Conservation (phyloP, 176 grass and related monocot species). For the Guadua angustifolia region DNA sequence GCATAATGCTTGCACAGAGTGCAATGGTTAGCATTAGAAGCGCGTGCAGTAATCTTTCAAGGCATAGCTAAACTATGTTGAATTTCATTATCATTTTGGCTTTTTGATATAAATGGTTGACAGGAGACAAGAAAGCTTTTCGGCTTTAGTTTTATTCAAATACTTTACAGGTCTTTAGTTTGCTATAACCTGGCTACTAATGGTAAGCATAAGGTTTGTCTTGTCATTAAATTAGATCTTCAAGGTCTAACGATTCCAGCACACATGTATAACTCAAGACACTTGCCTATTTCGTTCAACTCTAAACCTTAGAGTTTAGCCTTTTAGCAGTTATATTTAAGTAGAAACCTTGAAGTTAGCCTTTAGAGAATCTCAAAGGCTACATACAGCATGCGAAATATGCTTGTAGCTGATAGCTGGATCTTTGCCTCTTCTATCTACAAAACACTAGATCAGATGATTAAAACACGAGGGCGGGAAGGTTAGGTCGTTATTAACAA, state of each 20-base stretch:
- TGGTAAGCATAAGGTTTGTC: slow-evolving; percentile 8
- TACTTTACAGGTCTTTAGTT: background rate
- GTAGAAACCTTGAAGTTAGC: slow-evolving; percentile 43
- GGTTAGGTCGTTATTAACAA: slow-evolving; percentile 33
- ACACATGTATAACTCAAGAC: slow-evolving; percentile 35
- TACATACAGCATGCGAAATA: slow-evolving; percentile 40
- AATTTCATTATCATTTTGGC: background rate
- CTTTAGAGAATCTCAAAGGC: slow-evolving; percentile 60
- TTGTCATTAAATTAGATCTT: slow-evolving; percentile 44
- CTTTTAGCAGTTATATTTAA: slow-evolving; percentile 55
- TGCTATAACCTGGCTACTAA: slow-evolving; percentile 23
- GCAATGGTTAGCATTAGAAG: slow-evolving; percentile 2
- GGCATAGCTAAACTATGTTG: slow-evolving; percentile 1
- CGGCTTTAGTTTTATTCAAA: slow-evolving; percentile 2
- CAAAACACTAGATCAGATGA: slow-evolving; percentile 62
- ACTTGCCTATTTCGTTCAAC: slow-evolving; percentile 26
- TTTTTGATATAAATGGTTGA: slow-evolving; percentile 41
- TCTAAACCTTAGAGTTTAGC: slow-evolving; percentile 65
- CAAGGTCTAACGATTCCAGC: slow-evolving; percentile 46
- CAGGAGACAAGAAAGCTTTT: background rate
- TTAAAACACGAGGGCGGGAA: slow-evolving; percentile 45
- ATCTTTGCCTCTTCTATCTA: slow-evolving; percentile 42
- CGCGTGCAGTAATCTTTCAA: slow-evolving; percentile 8
- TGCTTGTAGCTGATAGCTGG: slow-evolving; percentile 50
- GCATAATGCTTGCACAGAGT: slow-evolving; percentile 34